Conservation (phyloP, 306 rosid species). For the Corylus heterophylla region DNA sequence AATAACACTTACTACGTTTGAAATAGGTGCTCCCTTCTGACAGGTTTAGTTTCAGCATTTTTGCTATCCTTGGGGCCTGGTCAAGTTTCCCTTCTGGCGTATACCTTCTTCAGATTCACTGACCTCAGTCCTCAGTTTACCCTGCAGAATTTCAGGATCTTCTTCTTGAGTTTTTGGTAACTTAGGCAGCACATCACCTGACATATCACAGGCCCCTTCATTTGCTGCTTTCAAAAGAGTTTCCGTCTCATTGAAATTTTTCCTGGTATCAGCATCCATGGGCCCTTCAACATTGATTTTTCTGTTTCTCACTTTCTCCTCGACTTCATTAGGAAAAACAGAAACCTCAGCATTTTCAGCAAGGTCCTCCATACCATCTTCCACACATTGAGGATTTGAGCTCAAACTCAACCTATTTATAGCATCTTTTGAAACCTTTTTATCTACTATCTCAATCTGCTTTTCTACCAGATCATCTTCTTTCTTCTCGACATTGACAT, state of each 20-base stretch:
- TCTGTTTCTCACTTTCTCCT: not conserved
- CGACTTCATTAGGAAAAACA: not conserved
- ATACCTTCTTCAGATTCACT: no score
- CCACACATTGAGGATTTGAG: not conserved
- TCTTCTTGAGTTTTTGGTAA: not conserved
- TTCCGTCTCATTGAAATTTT: not conserved
- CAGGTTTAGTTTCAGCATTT: not conserved
- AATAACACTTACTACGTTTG: not conserved
- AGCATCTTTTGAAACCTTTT: not conserved
- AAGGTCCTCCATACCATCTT: not conserved
- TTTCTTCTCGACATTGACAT: not conserved
- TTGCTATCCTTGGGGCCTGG: not conserved
- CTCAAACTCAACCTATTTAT: not conserved
- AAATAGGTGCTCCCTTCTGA: not conserved
- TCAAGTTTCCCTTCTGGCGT: no score
- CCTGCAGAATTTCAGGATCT: not conserved
- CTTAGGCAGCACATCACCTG: not conserved
- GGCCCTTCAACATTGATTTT: not conserved
- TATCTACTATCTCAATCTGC: conserved; percentile 2
- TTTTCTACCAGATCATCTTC: not conserved
- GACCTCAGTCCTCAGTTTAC: no score
- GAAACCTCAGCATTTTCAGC: not conserved
- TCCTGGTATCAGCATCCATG: not conserved
- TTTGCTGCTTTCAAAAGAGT: not conserved
- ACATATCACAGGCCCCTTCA: not conserved